phyloP scores from a whole-genome alignment of 148 eudicot species.

The Chenopodium album region DNA sequence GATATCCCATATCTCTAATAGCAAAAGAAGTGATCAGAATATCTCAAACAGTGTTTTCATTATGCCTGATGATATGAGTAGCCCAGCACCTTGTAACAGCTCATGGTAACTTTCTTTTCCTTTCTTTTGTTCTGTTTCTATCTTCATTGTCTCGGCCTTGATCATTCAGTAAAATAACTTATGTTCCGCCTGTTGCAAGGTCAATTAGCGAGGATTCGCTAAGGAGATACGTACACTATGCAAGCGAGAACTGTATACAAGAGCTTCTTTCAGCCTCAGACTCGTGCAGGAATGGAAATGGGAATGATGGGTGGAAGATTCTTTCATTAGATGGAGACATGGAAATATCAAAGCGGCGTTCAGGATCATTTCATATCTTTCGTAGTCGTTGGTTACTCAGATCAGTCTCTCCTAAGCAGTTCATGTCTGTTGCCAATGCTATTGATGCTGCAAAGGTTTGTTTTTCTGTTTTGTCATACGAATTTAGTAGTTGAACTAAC shows the following conservation, averaged over 20 bases:
- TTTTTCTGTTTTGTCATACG: background rate
- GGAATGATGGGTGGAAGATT: constrained; percentile 69
- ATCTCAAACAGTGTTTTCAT: background rate
- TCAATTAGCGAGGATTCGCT: constrained; percentile 86
- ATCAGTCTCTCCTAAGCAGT: constrained; percentile 73
- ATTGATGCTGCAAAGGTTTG: constrained; percentile 90
- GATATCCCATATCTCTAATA: too few relatives aligned
- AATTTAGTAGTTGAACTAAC: constrained; percentile 27
- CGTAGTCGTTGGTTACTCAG: constrained; percentile 71
- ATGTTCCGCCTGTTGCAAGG: constrained; percentile 33
- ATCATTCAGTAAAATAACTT: background rate
- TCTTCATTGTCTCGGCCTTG: background rate
- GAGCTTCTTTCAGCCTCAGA: constrained; percentile 77
- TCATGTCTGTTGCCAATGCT: constrained; percentile 83
- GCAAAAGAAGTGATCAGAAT: constrained; percentile 1
- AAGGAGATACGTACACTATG: constrained; percentile 71
- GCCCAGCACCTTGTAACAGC: constrained; percentile 54
- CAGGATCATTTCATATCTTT: constrained; percentile 75
- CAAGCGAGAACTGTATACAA: constrained; percentile 88
- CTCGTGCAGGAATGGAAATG: constrained; percentile 41
- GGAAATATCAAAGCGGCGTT: constrained; percentile 77
- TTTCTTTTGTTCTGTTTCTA: background rate
- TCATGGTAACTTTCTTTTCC: constrained; percentile 33
- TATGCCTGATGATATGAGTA: constrained; percentile 29
- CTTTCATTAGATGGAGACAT: constrained; percentile 56